Evolutionary conservation across 441 rosid species (phyloP).

Genomic region (Populus trichocarpa): DNA sequence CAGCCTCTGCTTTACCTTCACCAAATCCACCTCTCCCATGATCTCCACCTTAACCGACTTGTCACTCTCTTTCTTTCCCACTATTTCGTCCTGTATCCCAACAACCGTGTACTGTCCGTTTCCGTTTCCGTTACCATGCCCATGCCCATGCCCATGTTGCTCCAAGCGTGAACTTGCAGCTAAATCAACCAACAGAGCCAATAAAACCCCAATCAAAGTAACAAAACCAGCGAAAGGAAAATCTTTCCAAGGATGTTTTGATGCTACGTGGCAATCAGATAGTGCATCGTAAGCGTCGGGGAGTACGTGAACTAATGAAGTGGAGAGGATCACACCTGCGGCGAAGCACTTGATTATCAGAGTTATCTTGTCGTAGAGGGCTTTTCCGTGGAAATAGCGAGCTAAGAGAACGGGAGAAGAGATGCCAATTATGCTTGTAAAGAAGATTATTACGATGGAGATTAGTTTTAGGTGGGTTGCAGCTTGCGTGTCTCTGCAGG

Average conservation of each 20-base stretch:
- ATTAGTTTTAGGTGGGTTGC: slow-evolving; percentile 66
- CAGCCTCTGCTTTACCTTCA: slow-evolving; percentile 67
- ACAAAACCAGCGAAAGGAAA: slow-evolving; percentile 83
- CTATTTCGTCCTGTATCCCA: slow-evolving; percentile 28
- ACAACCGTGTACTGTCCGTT: slow-evolving; percentile 40
- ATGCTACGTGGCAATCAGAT: slow-evolving; percentile 66
- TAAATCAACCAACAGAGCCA: slow-evolving; percentile 70
- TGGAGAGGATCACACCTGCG: slow-evolving; percentile 90
- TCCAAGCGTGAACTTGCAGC: slow-evolving; percentile 80
- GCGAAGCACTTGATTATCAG: slow-evolving; percentile 82
- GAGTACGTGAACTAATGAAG: slow-evolving; percentile 85
- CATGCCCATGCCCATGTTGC: slow-evolving; percentile 29
- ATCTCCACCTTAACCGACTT: slow-evolving; percentile 29
- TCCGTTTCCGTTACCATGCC: neutral
- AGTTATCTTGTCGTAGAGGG: slow-evolving; percentile 65
- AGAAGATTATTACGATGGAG: slow-evolving; percentile 55
- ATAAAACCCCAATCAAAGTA: slow-evolving; percentile 60
- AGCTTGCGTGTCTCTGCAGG: slow-evolving; percentile 57
- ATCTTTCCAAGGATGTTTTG: slow-evolving; percentile 78
- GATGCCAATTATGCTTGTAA: slow-evolving; percentile 70
- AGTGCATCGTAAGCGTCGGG: slow-evolving; percentile 79
- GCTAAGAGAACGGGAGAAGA: slow-evolving; percentile 66
- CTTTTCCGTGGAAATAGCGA: slow-evolving; percentile 69
- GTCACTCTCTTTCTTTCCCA: slow-evolving; percentile 33
- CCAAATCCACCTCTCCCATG: slow-evolving; percentile 24